Evolutionary conservation across 805 yeast species (phyloP).

Genomic region (Candida golubevii): DNA sequence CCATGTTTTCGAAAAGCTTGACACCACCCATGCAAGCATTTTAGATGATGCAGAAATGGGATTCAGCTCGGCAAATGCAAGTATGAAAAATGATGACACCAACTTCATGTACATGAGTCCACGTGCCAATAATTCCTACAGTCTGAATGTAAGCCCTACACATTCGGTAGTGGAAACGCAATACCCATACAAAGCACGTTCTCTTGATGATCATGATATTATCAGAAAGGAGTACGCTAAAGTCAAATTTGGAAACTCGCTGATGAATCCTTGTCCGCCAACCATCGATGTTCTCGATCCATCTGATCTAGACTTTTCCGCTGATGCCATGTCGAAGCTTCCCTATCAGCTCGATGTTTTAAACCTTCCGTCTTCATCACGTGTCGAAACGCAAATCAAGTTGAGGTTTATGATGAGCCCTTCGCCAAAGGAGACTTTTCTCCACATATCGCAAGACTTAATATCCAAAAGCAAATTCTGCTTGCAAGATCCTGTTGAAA

Average conservation of each 20-base stretch:
- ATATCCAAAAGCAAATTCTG: constrained; percentile 84
- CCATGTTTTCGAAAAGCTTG: constrained; percentile 8
- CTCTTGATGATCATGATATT: constrained; percentile 33
- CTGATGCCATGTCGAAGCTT: constrained; percentile 30
- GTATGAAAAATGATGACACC: constrained; percentile 1
- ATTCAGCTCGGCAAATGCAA: not conserved
- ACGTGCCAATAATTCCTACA: constrained; percentile 8
- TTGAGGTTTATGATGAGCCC: constrained; percentile 66
- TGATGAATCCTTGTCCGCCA: constrained; percentile 35
- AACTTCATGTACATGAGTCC: constrained; percentile 23
- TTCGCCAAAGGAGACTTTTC: constrained; percentile 64
- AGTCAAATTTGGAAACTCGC: constrained; percentile 48
- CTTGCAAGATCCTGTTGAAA: constrained; percentile 47
- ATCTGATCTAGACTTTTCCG: constrained; percentile 36
- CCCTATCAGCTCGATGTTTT: constrained; percentile 50
- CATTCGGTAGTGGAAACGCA: constrained; percentile 6
- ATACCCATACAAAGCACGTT: constrained; percentile 12
- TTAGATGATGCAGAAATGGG: constrained; percentile 3
- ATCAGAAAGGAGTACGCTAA: constrained; percentile 49
- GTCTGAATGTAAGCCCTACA: constrained; percentile 21
- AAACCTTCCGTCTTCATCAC: constrained; percentile 72
- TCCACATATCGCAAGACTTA: constrained; percentile 83
- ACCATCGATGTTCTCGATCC: constrained; percentile 30
- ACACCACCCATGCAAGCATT: not conserved
- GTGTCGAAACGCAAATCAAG: constrained; percentile 96